Base-by-base conservation (phyloP, 2,329 filamentous ascomycete species). In the Xylariaceae sp. region DNA sequence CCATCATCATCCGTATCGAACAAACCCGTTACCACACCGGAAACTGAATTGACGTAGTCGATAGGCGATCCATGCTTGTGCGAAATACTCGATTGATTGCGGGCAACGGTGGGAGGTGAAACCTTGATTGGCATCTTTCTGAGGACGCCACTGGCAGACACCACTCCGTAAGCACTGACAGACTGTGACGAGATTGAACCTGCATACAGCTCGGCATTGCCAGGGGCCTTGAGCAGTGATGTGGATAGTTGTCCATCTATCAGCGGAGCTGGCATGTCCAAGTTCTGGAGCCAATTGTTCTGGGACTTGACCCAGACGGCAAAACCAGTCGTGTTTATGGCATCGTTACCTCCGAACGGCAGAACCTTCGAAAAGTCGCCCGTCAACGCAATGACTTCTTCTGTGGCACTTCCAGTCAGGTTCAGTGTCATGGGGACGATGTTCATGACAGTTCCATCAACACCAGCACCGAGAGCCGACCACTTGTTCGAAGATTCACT, bases 221-320 rank as follows among this genome's bases (percentile, higher is more conserved):
- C 81, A 1, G 86, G 80, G 17, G 91, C 77, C 56, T 87, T 79
- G n/a, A 89, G 81, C 45, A 87, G 79, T 5, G 81, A 80, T 1
- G 90, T 82, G 15, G 87, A 88, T 51, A 99, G 80, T 58, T 86
- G 77, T 44, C 94, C 95, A 59, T 81, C 80, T 67, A 95, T 82
- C 5, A 83, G 79, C 57, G 89, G 85, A 37, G 86, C 80, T 6
- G 82, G 76, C 5, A 84, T 77, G 42, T 85, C 74, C 15, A 97
- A 76, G 66, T 95, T 94, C 70, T 91, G 85, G 13, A 99, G 79
- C 94, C 94, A 99, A 71, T 94, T 94, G 59, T 80, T 82, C 62
- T 82, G 80, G 2, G 92, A 95, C 2, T 90, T 90, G 6, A 97
- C 88, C 94, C 94, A 99, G 44, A 97, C 80, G 11, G 91, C 93